Percentiles rank a stretch among this genome's conserved stretches.
Evolutionary conservation across 164 flowering plant genomes (phyloP).

Genomic region (Stephania japonica): DNA sequence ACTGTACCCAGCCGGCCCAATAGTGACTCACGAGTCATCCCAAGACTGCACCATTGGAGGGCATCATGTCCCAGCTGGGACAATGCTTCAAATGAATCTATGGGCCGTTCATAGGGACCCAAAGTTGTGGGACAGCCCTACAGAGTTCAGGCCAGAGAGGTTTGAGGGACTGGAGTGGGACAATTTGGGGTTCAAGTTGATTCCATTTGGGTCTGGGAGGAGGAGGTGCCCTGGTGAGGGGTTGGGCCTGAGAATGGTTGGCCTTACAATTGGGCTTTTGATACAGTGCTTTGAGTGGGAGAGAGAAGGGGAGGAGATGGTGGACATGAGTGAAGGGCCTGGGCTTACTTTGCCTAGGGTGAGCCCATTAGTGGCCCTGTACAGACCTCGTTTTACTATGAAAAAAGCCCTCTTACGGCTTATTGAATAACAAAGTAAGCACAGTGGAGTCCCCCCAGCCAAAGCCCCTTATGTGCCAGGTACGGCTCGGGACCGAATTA

Average conservation of each 20-base stretch:
- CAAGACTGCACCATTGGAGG: conserved; percentile 22
- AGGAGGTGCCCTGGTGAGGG: conserved; percentile 29
- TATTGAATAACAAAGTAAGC: no score
- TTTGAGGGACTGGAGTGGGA: conserved; percentile 12
- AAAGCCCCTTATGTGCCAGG: no score
- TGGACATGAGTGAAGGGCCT: conserved; percentile 19
- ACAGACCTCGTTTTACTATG: conserved; percentile 13
- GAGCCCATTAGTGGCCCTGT: conserved; percentile 21
- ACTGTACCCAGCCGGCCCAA: conserved; percentile 18
- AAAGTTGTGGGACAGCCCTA: conserved; percentile 23
- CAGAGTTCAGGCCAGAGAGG: conserved; percentile 28
- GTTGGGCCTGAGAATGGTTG: conserved; percentile 17
- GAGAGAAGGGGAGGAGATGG: conserved; percentile 15
- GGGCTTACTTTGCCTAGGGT: conserved; percentile 20
- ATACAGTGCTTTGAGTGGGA: conserved; percentile 32
- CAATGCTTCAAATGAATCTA: conserved; percentile 23
- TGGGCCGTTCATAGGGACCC: conserved; percentile 37
- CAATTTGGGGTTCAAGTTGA: conserved; percentile 19
- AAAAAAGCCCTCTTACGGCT: conserved; percentile 2
- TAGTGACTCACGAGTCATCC: conserved; percentile 22
- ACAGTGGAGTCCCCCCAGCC: no score
- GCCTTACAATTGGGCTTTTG: conserved; percentile 18
- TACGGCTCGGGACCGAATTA: no score
- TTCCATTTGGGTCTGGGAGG: conserved; percentile 13
- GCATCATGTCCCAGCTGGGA: conserved; percentile 16